Conservation (phyloP, 306 rosid genomes). For the Gleditsia sinensis region DNA sequence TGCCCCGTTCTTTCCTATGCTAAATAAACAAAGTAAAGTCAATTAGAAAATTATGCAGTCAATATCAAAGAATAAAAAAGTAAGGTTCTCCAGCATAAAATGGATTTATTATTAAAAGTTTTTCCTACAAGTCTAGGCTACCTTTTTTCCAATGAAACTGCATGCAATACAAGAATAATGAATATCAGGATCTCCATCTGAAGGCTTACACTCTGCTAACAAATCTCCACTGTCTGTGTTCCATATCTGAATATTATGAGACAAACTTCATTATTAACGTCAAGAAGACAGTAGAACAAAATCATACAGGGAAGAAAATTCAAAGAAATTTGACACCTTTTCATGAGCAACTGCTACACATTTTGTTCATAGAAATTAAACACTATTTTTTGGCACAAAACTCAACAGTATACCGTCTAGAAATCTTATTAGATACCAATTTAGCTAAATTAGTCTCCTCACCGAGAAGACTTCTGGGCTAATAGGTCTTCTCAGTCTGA, state of each 20-base stretch:
- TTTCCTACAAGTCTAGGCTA: constrained; percentile 24
- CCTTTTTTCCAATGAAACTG: constrained; percentile 52
- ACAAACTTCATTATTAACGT: constrained; percentile 1
- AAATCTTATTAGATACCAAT: not conserved
- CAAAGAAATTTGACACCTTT: constrained; percentile 1
- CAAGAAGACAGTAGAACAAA: not conserved
- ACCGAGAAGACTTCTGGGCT: not conserved
- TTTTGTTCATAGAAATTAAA: not conserved
- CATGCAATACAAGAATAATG: constrained; percentile 54
- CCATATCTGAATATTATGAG: constrained; percentile 55
- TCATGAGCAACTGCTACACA: constrained; percentile 11
- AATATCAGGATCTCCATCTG: constrained; percentile 43
- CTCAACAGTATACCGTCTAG: not conserved
- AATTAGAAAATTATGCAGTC: constrained; percentile 18
- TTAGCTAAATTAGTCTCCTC: not conserved
- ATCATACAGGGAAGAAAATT: not conserved
- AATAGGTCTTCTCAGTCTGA: not conserved
- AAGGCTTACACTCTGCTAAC: constrained; percentile 53
- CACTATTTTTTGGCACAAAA: not conserved
- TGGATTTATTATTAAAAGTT: not conserved
- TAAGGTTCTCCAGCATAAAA: constrained; percentile 14
- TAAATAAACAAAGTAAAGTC: constrained; percentile 25
- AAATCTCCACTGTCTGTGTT: constrained; percentile 48
- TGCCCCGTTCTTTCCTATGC: constrained; percentile 53
- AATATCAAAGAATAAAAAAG: constrained; percentile 8